Base-by-base conservation (phyloP, 2,329 filamentous ascomycete genomes). In the Pestalotiopsis sp. region DNA sequence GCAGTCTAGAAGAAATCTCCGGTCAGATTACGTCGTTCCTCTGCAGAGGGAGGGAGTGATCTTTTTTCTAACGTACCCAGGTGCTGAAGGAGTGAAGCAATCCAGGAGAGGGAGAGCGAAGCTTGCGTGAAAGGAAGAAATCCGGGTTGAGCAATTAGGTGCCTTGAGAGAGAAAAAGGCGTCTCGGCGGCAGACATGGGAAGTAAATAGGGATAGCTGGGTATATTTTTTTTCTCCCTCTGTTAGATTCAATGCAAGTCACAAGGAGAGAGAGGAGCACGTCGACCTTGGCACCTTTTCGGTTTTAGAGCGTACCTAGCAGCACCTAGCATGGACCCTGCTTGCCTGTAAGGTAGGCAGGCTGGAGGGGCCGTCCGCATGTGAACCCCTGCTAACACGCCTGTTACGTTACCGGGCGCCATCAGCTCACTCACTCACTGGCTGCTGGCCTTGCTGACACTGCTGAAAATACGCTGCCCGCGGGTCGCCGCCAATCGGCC, bases 51-150 rank as follows among this genome's bases (percentile, higher is more conserved):
- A 20, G 17, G 17, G 25, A 59, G 27, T 17, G 57, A 59, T 27
- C 6, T 6, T 36, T 23, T 23, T n/a, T 52, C 5, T 52, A 36
- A 36, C 31, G 31, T 68, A 71, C 68, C 64, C 59, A 72, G 73
- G 74, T 74, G 73, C 74, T 75, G 71, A 75, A 75, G 74, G 74
- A 75, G 74, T 74, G 74, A 75, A 75, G 74, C 72, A 73, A 75
- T 74, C 73, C 67, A 74, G 31, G 59, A 59, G 45, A 27, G 31
- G 31, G 31, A 36, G 6, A 36, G 31, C 31, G 72, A 68, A 66
- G 67, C 40, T 70, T 65, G 66, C 31, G 45, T 52, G n/a, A n/a
- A n/a, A 20, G 45, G 41, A 9, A 52, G 45, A 52, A 52, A 52
- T 17, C 45, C 20, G 45, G 5, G 45, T 52, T 52, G 49, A 25